Conservation (phyloP, 208 protist species). For the Trypanosoma avium region DNA sequence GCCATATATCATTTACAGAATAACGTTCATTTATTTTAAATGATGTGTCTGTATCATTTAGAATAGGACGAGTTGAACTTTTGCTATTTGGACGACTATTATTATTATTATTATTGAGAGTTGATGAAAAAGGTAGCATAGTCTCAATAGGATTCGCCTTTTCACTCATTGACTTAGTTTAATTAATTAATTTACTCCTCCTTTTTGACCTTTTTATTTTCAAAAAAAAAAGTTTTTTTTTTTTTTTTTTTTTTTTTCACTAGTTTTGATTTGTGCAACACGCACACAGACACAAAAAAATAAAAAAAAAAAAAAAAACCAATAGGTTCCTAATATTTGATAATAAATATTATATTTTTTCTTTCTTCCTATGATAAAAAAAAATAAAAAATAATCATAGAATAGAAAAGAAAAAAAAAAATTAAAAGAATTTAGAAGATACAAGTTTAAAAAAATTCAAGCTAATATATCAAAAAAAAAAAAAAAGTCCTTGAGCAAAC, state of each 20-base stretch:
- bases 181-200: no score
- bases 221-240: not conserved
- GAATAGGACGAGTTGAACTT: not conserved
- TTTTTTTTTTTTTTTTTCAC: not conserved
- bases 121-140: no score
- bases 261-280: not conserved
- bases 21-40: not conserved
- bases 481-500: no score
- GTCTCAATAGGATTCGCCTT: no score
- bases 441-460: not conserved
- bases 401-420: not conserved
- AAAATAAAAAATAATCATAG: not conserved
- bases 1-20: conserved; percentile 20
- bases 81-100: not conserved
- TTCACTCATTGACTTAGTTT: no score
- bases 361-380: not conserved
- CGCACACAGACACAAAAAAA: not conserved
- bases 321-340: not conserved
- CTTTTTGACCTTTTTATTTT: no score
- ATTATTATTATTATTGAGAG: no score
- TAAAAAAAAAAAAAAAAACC: not conserved
- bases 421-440: no score
- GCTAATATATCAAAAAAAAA: not conserved
- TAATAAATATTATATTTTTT: not conserved
- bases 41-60: not conserved